phyloP scores from a whole-genome alignment of 257 asterid genomes.

The Jacaranda mimosifolia region DNA sequence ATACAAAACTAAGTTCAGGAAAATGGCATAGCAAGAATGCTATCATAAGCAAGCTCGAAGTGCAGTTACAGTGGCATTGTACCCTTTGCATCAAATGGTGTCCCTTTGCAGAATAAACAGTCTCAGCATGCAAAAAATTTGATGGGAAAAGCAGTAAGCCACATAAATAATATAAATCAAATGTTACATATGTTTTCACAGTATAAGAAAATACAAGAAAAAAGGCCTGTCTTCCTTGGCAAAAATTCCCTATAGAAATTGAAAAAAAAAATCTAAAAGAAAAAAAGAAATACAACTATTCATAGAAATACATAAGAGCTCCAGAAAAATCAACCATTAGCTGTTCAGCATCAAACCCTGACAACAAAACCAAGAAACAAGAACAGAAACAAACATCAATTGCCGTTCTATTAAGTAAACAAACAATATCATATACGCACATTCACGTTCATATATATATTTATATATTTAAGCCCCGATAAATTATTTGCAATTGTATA shows the following conservation, averaged over 20 bases:
- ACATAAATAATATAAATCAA: conserved; percentile 46
- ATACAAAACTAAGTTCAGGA: conserved; percentile 26
- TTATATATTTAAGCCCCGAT: not conserved
- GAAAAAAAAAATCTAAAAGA: conserved; percentile 29
- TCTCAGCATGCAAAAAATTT: conserved; percentile 40
- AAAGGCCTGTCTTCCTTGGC: conserved; percentile 37
- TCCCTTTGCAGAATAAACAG: conserved; percentile 40
- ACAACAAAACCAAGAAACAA: conserved; percentile 56
- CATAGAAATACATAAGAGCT: conserved; percentile 54
- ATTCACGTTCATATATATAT: conserved; percentile 33
- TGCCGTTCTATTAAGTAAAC: conserved; percentile 30
- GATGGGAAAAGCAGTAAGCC: conserved; percentile 31
- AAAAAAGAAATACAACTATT: conserved; percentile 45
- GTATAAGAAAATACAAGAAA: conserved; percentile 42
- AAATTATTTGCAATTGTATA: conserved; percentile 1
- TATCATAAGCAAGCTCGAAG: conserved; percentile 37
- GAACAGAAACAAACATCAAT: conserved; percentile 47
- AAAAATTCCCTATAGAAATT: conserved; percentile 37
- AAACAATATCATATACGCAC: conserved; percentile 29
- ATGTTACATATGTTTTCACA: conserved; percentile 56
- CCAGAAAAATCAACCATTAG: conserved; percentile 63
- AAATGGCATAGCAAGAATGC: conserved; percentile 37
- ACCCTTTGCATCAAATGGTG: conserved; percentile 46
- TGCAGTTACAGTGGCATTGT: conserved; percentile 39
- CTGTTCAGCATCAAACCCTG: conserved; percentile 71